Base-by-base conservation (phyloP, 805 yeast genomes). In the Metschnikowia lochheadii region DNA sequence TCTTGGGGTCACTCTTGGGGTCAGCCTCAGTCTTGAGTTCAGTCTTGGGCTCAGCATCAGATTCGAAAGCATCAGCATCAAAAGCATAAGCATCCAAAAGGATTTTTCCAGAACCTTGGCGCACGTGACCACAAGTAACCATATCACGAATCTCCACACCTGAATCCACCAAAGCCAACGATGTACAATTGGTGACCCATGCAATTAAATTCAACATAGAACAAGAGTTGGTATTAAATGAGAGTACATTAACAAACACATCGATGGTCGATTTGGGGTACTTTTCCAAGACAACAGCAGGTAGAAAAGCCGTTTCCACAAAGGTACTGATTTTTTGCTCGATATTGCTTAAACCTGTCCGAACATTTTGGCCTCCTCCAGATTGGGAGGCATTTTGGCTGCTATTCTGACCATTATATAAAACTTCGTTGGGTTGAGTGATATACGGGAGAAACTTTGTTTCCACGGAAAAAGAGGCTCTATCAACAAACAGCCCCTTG, bases 261-360 rank as follows among this genome's bases (percentile, higher is more conserved):
- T 85, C 94, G 50, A 92, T 88, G 17, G 91, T 83, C 2, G 96
- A 87, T 66, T 92, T 92, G 4, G 98, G 97, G 65, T 94, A 94
- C 54, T 84, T 83, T 13, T 80, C 80, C 33, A 89, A 70, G 17
- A 84, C 57, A 2, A 87, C 73, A 1, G 83, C 67, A 7, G 85
- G 79, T 21, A 75, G 63, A 15, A 83, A 61, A 38, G 84, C 67
- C 3, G 83, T 72, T 48, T 78, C 77, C 7, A 84, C 65, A 51
- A 76, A 81, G 15, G 78, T 72, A n/a, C 80, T 67, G 59, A 78
- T 64, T 60, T 80, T 64, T 64, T 80, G 74, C 66, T 78, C 80
- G 53, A 69, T 57, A 32, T 58, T 63, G 10, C 73, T 64, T 50
- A 67, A 64, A 13, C 72, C 72, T 15, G 69, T 60, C 39, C 68